Conservation (phyloP, 1,284 basidiomycete genomes). For the Pterulicium gracile region DNA sequence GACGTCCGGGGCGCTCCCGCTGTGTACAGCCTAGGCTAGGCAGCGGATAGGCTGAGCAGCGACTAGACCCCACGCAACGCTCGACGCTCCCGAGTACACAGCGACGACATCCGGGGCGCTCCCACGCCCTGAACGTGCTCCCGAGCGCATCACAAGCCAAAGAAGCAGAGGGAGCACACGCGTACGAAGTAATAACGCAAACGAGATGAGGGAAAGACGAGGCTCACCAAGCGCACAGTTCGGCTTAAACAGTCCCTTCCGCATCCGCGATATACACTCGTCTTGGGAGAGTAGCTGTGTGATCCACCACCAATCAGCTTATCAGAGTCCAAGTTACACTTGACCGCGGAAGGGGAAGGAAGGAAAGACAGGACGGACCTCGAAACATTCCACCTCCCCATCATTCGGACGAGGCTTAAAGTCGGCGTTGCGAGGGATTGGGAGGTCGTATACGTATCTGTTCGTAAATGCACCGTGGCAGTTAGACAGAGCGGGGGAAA, state of each 20-base stretch:
- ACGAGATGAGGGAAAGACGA: too few relatives aligned
- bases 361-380: slow-evolving; percentile 30
- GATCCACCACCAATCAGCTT: background rate
- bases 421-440: slow-evolving; percentile 45
- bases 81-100: too few relatives aligned
- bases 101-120: too few relatives aligned
- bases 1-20: too few relatives aligned
- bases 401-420: slow-evolving; percentile 73
- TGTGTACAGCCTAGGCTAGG: too few relatives aligned
- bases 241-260: slow-evolving; percentile 67
- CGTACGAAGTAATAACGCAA: too few relatives aligned
- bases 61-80: too few relatives aligned
- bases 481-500: slow-evolving; percentile 3
- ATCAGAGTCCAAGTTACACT: background rate
- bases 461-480: too few relatives aligned
- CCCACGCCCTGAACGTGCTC: too few relatives aligned
- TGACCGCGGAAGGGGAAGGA: background rate
- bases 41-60: background rate
- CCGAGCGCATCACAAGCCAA: too few relatives aligned
- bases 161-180: too few relatives aligned
- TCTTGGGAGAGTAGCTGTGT: slow-evolving; percentile 47
- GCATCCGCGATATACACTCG: slow-evolving; percentile 45
- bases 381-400: slow-evolving; percentile 89
- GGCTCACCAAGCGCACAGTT: slow-evolving; percentile 72
- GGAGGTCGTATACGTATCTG: slow-evolving; percentile 76